Evolutionary conservation across 345 rosid species (phyloP).

Genomic region (Balakata baccata): DNA sequence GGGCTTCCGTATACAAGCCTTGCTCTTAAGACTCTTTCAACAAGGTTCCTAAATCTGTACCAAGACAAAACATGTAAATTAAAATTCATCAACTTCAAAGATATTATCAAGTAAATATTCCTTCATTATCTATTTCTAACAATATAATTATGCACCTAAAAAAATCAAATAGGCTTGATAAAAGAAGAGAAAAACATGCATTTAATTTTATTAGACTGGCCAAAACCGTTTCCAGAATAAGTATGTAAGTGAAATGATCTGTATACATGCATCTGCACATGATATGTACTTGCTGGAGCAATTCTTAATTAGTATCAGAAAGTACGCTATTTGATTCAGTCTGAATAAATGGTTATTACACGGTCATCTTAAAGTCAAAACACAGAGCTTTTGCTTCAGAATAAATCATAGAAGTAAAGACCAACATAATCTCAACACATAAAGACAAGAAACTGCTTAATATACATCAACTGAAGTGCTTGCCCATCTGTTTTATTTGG

Average conservation of each 20-base stretch:
- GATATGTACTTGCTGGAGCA: neutral
- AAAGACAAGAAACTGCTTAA: neutral
- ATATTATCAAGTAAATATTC: neutral
- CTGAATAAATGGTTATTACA: neutral
- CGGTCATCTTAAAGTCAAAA: neutral
- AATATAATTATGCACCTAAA: neutral
- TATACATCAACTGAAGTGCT: neutral
- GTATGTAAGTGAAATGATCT: neutral
- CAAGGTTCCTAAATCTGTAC: conserved; percentile 83
- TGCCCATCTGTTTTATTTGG: neutral
- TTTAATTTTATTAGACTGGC: conserved; percentile 7
- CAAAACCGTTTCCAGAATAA: neutral
- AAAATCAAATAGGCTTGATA: neutral
- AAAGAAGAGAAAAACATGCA: neutral
- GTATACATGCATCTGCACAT: neutral
- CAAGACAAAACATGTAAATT: neutral
- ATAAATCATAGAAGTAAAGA: neutral
- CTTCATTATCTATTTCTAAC: neutral
- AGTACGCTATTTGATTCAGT: neutral
- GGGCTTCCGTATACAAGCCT: conserved; percentile 92
- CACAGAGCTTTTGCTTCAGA: neutral
- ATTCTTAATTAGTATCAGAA: too few species aligned
- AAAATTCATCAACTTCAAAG: neutral
- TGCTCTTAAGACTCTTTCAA: conserved; percentile 83
- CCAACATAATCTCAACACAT: neutral